These are phyloP conservation scores for Chlamydomonas asymmetrica DNA, from an alignment of 139 green algal genomes.

Conservation along the genomic window DNA sequence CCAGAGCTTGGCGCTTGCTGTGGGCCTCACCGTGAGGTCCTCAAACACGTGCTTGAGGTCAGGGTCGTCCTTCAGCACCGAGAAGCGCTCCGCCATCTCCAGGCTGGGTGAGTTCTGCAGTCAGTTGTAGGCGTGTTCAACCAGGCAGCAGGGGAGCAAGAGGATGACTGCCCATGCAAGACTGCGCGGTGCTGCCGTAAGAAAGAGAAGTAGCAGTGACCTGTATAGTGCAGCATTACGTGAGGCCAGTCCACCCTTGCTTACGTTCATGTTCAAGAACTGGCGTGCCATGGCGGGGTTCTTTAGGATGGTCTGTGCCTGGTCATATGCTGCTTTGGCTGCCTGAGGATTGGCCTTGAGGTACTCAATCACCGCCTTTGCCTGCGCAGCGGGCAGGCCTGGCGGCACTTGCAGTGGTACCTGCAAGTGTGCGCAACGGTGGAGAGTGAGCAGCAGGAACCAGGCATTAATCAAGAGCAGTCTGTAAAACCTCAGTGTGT, in stretches of 20 bases:
- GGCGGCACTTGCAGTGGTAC: slow-evolving; percentile 50
- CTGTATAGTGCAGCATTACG: no score
- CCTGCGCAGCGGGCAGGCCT: slow-evolving; percentile 50
- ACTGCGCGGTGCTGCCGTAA: no score
- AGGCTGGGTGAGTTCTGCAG: slow-evolving; percentile 13
- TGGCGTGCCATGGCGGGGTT: slow-evolving; percentile 51
- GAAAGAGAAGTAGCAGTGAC: no score
- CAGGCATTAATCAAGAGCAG: not conserved
- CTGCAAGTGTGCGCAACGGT: not conserved
- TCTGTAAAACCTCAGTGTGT: not conserved
- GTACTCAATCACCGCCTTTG: slow-evolving; percentile 57
- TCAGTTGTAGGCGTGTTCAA: slow-evolving; percentile 3
- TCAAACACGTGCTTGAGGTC: slow-evolving; percentile 43
- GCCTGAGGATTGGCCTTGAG: slow-evolving; percentile 65
- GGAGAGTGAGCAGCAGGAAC: not conserved
- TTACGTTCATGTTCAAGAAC: slow-evolving; percentile 44
- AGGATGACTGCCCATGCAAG: no score
- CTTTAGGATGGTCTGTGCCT: slow-evolving; percentile 47
- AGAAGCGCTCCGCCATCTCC: slow-evolving; percentile 23
- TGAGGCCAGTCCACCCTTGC: no score
- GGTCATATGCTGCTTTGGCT: slow-evolving; percentile 51
- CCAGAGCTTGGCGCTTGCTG: no score
- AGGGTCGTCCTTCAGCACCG: slow-evolving; percentile 70
- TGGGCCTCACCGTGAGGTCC: no score
- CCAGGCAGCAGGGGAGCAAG: no score